Conservation (phyloP, 1,284 basidiomycete genomes). For the Takashimella tepidaria region DNA sequence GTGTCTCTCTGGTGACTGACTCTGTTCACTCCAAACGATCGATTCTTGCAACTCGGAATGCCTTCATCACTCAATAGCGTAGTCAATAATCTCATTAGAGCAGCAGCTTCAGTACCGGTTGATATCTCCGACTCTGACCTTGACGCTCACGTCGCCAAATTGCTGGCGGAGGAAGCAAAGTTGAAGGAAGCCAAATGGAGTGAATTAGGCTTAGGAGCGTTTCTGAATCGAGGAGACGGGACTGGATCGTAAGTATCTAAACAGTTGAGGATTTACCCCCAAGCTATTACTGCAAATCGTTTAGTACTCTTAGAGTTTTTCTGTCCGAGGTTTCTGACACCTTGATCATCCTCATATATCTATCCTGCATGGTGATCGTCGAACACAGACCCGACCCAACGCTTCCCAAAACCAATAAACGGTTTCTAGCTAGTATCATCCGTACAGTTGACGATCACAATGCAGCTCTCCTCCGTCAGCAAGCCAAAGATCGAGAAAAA, state of each 20-base stretch:
- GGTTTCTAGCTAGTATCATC: constrained; percentile 81
- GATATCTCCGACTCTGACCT: constrained; percentile 74
- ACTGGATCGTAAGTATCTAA: constrained; percentile 58
- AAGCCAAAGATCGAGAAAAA: constrained; percentile 67
- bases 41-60: constrained; percentile 3
- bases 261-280: constrained; percentile 33
- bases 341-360: background rate
- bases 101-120: constrained; percentile 61
- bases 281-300: constrained; percentile 41
- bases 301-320: too few species aligned
- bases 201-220: constrained; percentile 43
- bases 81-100: constrained; percentile 75
- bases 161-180: constrained; percentile 84
- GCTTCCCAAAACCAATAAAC: constrained; percentile 79
- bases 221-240: constrained; percentile 50
- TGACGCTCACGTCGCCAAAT: constrained; percentile 78
- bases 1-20: too few species aligned
- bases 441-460: constrained; percentile 89
- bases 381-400: constrained; percentile 37
- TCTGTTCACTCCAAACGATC: too few species aligned
- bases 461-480: constrained; percentile 67
- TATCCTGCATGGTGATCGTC: background rate
- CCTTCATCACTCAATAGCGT: constrained; percentile 65
- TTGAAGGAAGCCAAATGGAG: constrained; percentile 64
- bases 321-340: too few species aligned